These are phyloP conservation scores for Thuja plicata DNA, from an alignment of 83 land plant species.

Conservation along the genomic window DNA sequence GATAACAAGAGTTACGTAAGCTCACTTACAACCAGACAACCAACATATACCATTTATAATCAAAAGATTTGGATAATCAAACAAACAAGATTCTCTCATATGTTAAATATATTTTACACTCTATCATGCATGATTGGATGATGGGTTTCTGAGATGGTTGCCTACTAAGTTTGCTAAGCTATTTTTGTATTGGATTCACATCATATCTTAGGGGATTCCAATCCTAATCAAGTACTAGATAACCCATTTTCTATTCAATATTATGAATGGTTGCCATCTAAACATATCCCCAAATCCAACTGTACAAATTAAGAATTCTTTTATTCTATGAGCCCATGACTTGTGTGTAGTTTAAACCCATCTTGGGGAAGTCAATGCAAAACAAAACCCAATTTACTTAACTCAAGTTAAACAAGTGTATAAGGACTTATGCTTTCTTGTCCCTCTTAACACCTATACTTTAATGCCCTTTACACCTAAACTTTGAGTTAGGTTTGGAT, in stretches of 20 bases:
- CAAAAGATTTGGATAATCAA: background rate
- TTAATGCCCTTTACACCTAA: too few species aligned
- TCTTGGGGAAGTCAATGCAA: too few species aligned
- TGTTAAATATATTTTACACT: too few species aligned
- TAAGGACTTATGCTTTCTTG: too few species aligned
- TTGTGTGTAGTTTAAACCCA: too few species aligned
- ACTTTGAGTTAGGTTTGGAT: too few species aligned
- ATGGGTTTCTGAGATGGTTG: background rate
- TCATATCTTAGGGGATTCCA: background rate
- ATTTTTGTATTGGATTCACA: background rate
- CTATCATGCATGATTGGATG: background rate
- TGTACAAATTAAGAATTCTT: background rate
- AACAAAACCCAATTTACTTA: too few species aligned
- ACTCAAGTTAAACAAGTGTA: too few species aligned
- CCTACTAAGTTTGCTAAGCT: background rate
- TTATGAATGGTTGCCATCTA: background rate
- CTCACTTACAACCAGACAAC: background rate
- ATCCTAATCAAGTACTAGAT: background rate
- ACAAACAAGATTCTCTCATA: background rate
- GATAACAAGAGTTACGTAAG: background rate
- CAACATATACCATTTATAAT: background rate
- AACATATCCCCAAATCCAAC: background rate
- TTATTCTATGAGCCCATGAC: too few species aligned
- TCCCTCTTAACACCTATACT: too few species aligned
- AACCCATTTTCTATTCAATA: background rate